Evolutionary conservation across 2,329 filamentous ascomycete genomes (phyloP).

Genomic region (Dothideomycetes sp.): DNA sequence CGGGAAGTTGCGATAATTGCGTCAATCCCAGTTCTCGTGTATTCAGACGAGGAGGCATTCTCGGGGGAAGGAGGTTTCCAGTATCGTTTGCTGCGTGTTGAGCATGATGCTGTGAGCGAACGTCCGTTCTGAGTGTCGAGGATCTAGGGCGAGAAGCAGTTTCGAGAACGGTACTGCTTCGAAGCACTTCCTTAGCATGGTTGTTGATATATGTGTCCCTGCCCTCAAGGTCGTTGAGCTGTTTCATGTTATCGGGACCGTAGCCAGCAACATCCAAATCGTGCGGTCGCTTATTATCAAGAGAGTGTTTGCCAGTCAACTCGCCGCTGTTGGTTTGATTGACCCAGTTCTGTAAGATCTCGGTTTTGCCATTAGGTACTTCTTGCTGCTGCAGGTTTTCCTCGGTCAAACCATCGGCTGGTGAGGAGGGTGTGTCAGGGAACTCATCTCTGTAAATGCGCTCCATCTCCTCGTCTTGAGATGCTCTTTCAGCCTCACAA

Average conservation of each 20-base stretch:
- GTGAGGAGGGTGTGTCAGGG: slow-evolving; percentile 28
- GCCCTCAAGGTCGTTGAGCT: slow-evolving; percentile 26
- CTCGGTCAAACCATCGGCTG: slow-evolving; percentile 18
- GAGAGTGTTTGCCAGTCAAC: slow-evolving; percentile 49
- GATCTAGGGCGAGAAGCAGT: not conserved
- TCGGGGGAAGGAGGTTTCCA: slow-evolving; percentile 44
- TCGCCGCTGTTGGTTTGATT: slow-evolving; percentile 10
- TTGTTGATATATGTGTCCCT: slow-evolving; percentile 48
- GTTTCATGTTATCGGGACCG: slow-evolving; percentile 62
- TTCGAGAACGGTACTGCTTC: slow-evolving; percentile 2
- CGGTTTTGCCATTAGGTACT: slow-evolving; percentile 7
- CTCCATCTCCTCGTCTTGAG: slow-evolving; percentile 52
- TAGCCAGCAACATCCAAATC: slow-evolving; percentile 69
- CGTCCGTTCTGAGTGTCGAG: not conserved
- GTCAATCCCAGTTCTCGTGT: slow-evolving; percentile 61
- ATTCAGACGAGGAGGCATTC: slow-evolving; percentile 48
- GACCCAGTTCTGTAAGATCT: slow-evolving; percentile 7
- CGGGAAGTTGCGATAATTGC: slow-evolving; percentile 59
- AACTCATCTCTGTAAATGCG: slow-evolving; percentile 27
- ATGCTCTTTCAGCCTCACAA: slow-evolving; percentile 31
- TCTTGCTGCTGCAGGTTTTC: slow-evolving; percentile 17
- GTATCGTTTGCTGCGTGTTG: slow-evolving; percentile 14
- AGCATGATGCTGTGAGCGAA: not conserved
- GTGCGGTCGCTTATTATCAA: slow-evolving; percentile 36
- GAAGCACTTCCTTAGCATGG: slow-evolving; percentile 57